Percentiles rank a stretch among this genome's conserved stretches.
These are phyloP conservation scores for Emmonsia crescens DNA, from an alignment of 2,329 filamentous ascomycete species.

Conservation along the genomic window DNA sequence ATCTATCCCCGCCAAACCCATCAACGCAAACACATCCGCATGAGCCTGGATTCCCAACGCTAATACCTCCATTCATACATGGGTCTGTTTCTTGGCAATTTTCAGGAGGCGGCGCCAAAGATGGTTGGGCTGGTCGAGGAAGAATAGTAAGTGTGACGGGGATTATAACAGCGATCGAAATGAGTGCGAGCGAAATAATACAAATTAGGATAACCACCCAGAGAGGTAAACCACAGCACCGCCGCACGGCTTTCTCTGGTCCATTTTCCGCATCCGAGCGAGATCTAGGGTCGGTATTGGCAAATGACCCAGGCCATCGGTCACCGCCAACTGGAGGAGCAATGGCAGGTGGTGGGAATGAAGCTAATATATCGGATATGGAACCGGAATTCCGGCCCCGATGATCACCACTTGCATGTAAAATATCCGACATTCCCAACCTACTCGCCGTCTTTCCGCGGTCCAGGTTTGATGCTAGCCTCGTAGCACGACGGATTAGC, in stretches of 20 bases:
- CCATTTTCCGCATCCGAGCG: slow-evolving; percentile 8
- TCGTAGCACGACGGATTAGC: slow-evolving; percentile 78
- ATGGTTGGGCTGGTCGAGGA: slow-evolving; percentile 32
- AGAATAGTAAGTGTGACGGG: slow-evolving; percentile 56
- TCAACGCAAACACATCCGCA: slow-evolving; percentile 86
- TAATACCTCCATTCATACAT: slow-evolving; percentile 74
- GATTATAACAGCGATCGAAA: slow-evolving; percentile 72
- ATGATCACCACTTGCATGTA: slow-evolving; percentile 24
- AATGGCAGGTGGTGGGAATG: slow-evolving; percentile 50
- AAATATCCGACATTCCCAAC: slow-evolving; percentile 41
- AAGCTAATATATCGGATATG: slow-evolving; percentile 53
- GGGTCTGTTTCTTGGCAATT: slow-evolving; percentile 35
- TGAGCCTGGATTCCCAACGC: slow-evolving; percentile 52
- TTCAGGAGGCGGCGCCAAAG: slow-evolving; percentile 24
- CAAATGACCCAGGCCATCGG: slow-evolving; percentile 31
- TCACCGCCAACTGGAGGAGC: slow-evolving; percentile 33
- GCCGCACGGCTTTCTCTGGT: slow-evolving; percentile 36
- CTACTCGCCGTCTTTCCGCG: slow-evolving; percentile 59
- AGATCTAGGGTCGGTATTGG: slow-evolving; percentile 25
- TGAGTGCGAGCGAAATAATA: slow-evolving; percentile 57
- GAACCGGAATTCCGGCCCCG: slow-evolving; percentile 40
- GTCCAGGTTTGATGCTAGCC: slow-evolving; percentile 77
- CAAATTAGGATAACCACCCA: slow-evolving; percentile 63
- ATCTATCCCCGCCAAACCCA: slow-evolving; percentile 63
- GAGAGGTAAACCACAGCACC: slow-evolving; percentile 73